Evolutionary conservation across 1,284 basidiomycete species (phyloP), one percentile per base, ranked within the genome.

Genomic region (Takashimella tepidaria): DNA sequence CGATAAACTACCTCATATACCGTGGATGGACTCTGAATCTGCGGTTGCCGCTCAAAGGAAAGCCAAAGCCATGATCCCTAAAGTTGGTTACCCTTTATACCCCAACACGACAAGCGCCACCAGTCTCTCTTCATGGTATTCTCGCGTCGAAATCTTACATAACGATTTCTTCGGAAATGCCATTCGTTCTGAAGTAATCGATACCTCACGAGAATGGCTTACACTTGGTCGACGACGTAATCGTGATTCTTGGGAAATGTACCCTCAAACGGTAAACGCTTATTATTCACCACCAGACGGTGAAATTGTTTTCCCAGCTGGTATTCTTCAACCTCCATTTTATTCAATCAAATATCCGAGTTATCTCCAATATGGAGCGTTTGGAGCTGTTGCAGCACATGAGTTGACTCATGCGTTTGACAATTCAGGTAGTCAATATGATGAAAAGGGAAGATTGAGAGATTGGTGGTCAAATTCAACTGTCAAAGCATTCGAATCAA

Each of bases 281-380:
- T 76, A 76, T 58, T 75, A 74, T 58, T 63, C 67, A 5, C 68
- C 69, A 2, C 65, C 64, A 20, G 65, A 60, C 37, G 61, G 60
- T 51, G 76, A 95, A 85, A 95, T 97, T 55, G 90, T 93, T 16
- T 97, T 98, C 80, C 93, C 95, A 3, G 95, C 95, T 13, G 95
- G 95, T 41, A 93, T 98, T 67, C 77, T 98, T 42, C 90, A 88
- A 65, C 85, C 89, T 2, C 92, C 92, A 0, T 98, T 95, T 83
- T 98, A 96, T 80, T 83, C 83, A 12, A 79, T 83, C 52, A 79
- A 84, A 55, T 96, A 91, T 90, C 88, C 72, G 21, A 77, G 65
- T n/a, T 95, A 96, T 73, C 78, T 98, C 55, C 83, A 86, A 48
- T 97, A 93, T 63, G 95, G 92, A 37, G 85, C 90, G 2, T 93